Conservation (phyloP, 306 rosid species). For the Quercus bicolor region DNA sequence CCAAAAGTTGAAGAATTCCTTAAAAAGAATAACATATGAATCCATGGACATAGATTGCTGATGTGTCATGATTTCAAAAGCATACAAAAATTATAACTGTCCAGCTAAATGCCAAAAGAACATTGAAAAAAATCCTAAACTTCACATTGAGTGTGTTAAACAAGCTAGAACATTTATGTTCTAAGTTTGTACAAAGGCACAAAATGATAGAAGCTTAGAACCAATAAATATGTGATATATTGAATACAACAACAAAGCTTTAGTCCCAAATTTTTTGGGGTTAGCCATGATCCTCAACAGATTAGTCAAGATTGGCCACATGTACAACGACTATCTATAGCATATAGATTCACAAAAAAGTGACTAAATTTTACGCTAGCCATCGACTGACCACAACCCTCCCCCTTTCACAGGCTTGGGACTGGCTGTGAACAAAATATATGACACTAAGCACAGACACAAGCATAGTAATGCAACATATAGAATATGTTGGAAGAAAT, state of each 20-base stretch:
- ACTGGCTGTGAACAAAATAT: too few species aligned
- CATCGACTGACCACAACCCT: fast-evolving
- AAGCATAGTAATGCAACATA: not conserved
- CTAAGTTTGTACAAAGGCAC: not conserved
- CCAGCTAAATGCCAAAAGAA: not conserved
- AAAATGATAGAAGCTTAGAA: not conserved
- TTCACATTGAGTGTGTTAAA: not conserved
- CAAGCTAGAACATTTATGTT: not conserved
- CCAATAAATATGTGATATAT: not conserved
- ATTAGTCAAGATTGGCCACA: too few species aligned
- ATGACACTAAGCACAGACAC: too few species aligned
- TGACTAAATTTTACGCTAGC: too few species aligned
- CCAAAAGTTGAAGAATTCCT: not conserved
- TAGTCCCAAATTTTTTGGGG: too few species aligned
- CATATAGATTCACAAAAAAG: too few species aligned
- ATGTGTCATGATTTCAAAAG: not conserved
- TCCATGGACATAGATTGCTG: not conserved
- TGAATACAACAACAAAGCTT: too few species aligned
- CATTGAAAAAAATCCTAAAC: not conserved
- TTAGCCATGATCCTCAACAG: too few species aligned
- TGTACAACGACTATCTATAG: too few species aligned
- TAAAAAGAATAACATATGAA: not conserved
- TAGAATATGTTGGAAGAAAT: not conserved
- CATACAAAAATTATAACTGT: not conserved
- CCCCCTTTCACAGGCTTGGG: too few species aligned